phyloP scores from a whole-genome alignment of 2,329 filamentous ascomycete species.

The Elsinoe australis region DNA sequence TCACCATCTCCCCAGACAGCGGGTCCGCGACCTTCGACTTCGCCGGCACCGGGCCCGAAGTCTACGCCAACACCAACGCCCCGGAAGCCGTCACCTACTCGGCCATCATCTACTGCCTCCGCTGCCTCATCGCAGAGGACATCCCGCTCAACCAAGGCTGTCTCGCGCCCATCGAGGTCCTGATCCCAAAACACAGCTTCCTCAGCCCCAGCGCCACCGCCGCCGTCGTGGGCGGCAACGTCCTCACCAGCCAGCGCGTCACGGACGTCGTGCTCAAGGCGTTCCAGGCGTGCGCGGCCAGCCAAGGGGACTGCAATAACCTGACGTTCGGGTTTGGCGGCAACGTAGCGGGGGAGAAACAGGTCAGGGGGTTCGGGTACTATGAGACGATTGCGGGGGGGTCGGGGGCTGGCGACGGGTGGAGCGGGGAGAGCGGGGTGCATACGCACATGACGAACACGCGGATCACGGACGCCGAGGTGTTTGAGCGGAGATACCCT shows the following conservation, averaged over 20 bases:
- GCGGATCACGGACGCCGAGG: slow-evolving; percentile 70
- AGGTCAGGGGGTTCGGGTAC: slow-evolving; percentile 74
- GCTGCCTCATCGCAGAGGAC: slow-evolving; percentile 69
- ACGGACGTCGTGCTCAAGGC: slow-evolving; percentile 77
- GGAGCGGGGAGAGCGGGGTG: slow-evolving; percentile 68
- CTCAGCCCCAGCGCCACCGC: slow-evolving; percentile 68
- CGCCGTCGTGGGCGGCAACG: slow-evolving; percentile 77
- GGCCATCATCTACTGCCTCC: slow-evolving; percentile 78
- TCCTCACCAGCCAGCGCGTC: slow-evolving; percentile 68
- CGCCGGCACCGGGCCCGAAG: slow-evolving; percentile 67
- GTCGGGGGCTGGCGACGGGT: slow-evolving; percentile 62
- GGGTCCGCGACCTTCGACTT: slow-evolving; percentile 76
- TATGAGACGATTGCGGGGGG: slow-evolving; percentile 81
- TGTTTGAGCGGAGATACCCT: slow-evolving; percentile 70
- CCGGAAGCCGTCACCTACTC: slow-evolving; percentile 75
- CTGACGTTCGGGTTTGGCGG: slow-evolving; percentile 77
- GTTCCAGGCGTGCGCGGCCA: slow-evolving; percentile 70
- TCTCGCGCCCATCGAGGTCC: slow-evolving; percentile 63
- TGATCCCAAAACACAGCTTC: slow-evolving; percentile 61
- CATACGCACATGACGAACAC: slow-evolving; percentile 85
- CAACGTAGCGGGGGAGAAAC: slow-evolving; percentile 49
- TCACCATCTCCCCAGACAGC: slow-evolving; percentile 65
- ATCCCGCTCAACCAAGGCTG: slow-evolving; percentile 85
- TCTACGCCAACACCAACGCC: slow-evolving; percentile 65
- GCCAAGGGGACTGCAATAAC: slow-evolving; percentile 76